Percentiles rank a stretch among this genome's conserved stretches.
phyloP scores from a whole-genome alignment of 1,139 yeast species.

The Kurtzmaniella quercitrusa region DNA sequence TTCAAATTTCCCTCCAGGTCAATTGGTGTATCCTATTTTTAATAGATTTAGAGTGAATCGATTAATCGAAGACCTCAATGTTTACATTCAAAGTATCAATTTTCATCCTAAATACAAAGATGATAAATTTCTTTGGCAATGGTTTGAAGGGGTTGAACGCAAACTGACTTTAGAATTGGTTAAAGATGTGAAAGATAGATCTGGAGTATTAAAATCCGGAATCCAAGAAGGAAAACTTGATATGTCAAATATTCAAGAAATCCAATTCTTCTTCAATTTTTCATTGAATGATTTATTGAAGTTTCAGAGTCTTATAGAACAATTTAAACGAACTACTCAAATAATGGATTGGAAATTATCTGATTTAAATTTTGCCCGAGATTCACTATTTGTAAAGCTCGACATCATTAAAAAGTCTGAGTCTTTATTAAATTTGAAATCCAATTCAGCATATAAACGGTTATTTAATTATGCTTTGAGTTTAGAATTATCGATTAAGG shows the following conservation, averaged over 20 bases:
- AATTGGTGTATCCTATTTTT: constrained; percentile 27
- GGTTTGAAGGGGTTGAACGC: constrained; percentile 21
- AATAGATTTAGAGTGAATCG: constrained; percentile 42
- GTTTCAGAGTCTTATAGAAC: constrained; percentile 26
- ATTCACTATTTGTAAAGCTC: constrained; percentile 15
- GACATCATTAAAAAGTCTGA: constrained; percentile 5
- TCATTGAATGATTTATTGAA: constrained; percentile 44
- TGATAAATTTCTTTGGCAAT: constrained; percentile 36
- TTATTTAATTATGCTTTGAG: constrained; percentile 21
- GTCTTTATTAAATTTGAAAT: not conserved
- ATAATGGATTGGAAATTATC: constrained; percentile 41
- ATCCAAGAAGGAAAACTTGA: constrained; percentile 24
- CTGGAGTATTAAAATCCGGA: constrained; percentile 14
- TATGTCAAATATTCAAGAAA: constrained; percentile 36
- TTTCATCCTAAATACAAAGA: constrained; percentile 18
- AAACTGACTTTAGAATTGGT: constrained; percentile 33
- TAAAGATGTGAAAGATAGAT: constrained; percentile 17
- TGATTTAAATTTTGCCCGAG: constrained; percentile 33
- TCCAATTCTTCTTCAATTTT: constrained; percentile 53
- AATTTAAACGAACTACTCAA: constrained; percentile 39
- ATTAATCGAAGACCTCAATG: constrained; percentile 44
- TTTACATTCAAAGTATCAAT: constrained; percentile 38
- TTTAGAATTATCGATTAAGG: constrained; percentile 28
- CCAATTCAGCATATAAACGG: constrained; percentile 13
- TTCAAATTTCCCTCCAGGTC: constrained; percentile 29